Conservation (phyloP, 2,329 filamentous ascomycete species). For the Clathrospora elynae region DNA sequence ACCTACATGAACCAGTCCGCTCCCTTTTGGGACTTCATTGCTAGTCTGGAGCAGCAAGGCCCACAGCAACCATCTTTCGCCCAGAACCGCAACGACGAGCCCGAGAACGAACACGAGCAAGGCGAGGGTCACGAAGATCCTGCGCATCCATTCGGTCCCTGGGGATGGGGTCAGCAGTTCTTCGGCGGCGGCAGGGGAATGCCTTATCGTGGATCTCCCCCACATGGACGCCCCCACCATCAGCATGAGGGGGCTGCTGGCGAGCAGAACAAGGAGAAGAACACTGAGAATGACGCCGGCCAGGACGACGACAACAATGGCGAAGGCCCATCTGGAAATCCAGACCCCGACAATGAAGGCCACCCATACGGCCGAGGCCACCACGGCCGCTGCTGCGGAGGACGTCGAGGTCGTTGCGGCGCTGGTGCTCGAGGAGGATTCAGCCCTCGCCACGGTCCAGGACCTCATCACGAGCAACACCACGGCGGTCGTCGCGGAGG, state of each 20-base stretch:
- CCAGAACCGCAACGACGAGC: constrained; percentile 39
- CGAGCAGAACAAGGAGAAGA: constrained; percentile 10
- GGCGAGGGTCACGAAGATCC: constrained; percentile 25
- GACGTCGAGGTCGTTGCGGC: constrained; percentile 29
- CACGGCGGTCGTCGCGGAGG: constrained; percentile 25
- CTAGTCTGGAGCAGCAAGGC: constrained; percentile 56
- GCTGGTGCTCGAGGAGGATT: constrained; percentile 28
- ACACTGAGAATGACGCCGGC: constrained; percentile 18
- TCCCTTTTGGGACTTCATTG: constrained; percentile 63
- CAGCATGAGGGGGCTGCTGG: constrained; percentile 20
- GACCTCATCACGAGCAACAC: constrained; percentile 22
- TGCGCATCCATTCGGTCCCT: constrained; percentile 33
- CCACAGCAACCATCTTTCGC: constrained; percentile 53
- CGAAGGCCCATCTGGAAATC: constrained; percentile 37
- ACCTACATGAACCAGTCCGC: constrained; percentile 59
- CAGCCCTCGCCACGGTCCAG: constrained; percentile 20
- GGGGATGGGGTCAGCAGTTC: constrained; percentile 44
- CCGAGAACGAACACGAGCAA: constrained; percentile 30
- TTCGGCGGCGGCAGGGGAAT: constrained; percentile 33
- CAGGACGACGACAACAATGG: constrained; percentile 31
- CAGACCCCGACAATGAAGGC: constrained; percentile 36
- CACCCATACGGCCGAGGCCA: constrained; percentile 19
- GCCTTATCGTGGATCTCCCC: constrained; percentile 39
- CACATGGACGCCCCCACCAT: constrained; percentile 29
- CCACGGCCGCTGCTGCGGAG: constrained; percentile 28